Evolutionary conservation across 352 stramenopile species (phyloP), one percentile per base, ranked within the genome.

Genomic region (Phytophthora rubi): DNA sequence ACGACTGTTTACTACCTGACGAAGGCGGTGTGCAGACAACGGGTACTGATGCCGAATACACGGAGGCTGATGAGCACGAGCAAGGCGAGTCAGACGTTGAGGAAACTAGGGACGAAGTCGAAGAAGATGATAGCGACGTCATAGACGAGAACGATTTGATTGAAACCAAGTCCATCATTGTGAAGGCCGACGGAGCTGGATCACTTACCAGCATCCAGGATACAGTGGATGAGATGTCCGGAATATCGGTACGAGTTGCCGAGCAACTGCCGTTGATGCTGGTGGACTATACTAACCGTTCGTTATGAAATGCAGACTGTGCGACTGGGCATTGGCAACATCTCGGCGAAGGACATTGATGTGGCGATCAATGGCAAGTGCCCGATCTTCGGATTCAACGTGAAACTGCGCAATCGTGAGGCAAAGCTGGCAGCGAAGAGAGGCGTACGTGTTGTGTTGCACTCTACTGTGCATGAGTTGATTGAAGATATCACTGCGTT

Each of bases 181-280:
- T 95, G 16, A 96, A 94, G 68, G 83, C 89, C 2, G 89, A 96
- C 52, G 78, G 76, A 2, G 87, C 86, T 10, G 87, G 85, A 6
- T 93, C 89, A n/a, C 79, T 94, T 47, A 88, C 83, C 21, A 96
- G 82, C 37, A 93, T 96, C 51, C 83, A 93, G 59, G 88, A 96
- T 56, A 94, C 85, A 30, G 86, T 96, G 16, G 86, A 94, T 60
- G 79, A 87, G 63, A 91, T 83, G 83, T 52, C 64, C 2, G 83
- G 80, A 21, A 88, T 86, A 55, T 80, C 80, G 71, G 81, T 89
- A 75, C 51, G 66, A 37, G 33, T 3, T 53, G 37, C 18, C 49
- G 23, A 37, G 45, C 4, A 32, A 35, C 10, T 28, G 62, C 23
- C 8, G 48, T 28, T 42, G 16, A 10, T 12, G 5, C 16, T 26